Evolutionary conservation across 2,329 filamentous ascomycete species (phyloP), one percentile per base, ranked within the genome.

Genomic region (Exophiala lecanii-corni): DNA sequence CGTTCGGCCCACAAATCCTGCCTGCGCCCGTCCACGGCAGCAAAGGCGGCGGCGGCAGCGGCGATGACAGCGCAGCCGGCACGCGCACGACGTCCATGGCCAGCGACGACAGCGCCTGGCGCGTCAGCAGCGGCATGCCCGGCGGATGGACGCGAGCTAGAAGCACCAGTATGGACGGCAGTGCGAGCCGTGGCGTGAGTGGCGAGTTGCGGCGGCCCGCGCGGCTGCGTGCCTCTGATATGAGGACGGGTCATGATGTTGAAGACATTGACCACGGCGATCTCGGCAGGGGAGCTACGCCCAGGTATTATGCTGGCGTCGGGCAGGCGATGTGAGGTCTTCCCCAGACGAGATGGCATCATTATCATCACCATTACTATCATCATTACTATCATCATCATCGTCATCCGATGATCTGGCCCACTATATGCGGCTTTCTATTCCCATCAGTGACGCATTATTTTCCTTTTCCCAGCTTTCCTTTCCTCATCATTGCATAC

Each of bases 111-210:
- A 45, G 45, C 9, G 31, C 43, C 3, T 51, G 43, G 42, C 43
- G 51, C 5, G 26, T 54, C 19, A 50, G 45, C 33, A 20, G 33
- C 3, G 46, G 45, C 1, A 52, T 54, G 46, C 51, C 51, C 2
- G 47, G 39, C 13, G 50, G 49, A 1, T 53, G 51, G 51, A 26
- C 23, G 6, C 7, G 23, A 6, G 23, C 7, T 26, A 12, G 23
- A 6, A 26, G 23, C 23, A 12, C 6, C 12, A 12, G 6, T 26
- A 7, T 12, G 7, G 23, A 26, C 12, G 23, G 23, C 12, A 12
- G 23, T 12, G 23, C 7, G 23, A 7, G 7, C 6, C 23, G 23
- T 7, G 23, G 23, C 7, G n/a, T n/a, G n/a, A 26, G 23, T 26
- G 12, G 23, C 6, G 23, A 26, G 23, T 26, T 26, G 12, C 23